Base-by-base conservation (phyloP, 176 grass and related monocot species). In the Poa pratensis region DNA sequence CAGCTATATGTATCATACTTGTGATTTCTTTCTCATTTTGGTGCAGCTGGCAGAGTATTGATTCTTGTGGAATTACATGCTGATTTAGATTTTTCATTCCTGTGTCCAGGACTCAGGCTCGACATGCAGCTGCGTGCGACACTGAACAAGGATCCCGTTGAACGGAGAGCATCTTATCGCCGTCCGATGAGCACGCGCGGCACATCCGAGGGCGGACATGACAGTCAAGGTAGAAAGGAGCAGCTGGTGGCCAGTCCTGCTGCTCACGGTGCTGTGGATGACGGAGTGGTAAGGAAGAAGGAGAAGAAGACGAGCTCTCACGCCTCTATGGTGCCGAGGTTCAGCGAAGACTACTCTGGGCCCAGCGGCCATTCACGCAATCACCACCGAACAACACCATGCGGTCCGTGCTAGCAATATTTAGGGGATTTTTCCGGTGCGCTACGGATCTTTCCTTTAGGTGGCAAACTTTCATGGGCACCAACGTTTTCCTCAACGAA, bases 351-450 rank as follows among this genome's bases (percentile, higher is more conserved):
- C 7, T 88, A 88, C 65, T 26, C 55, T 0, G 87, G 87, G 75
- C 81, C 87, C 55, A 73, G 45, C 9, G 87, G 87, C 19, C 87
- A 88, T 73, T 65, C 87, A 34, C 75, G 75, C 17, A 88, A 88
- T 70, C 87, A 88, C 54, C 81, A 88, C 55, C 43, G 87, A 35
- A 54, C 81, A 23, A 84, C 28, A 7, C 87, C 66, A 30, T 79
- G 87, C 34, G 81, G 66, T 22, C 59, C 70, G 18, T 76, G 86
- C 35, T 68, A 73, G 66, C 39, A 35, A 65, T 17, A 65, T 32
- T 65, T 65, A 34, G 62, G 32, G 32, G 16, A 10, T 68, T 68
- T 18, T 19, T 3, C 30, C 9, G 4, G 4, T 28, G 7, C 7
- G 13, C 61, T 35, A 67, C 2, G 62, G 10, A 66, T 66, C 63